phyloP scores from a whole-genome alignment of 2,329 filamentous ascomycete genomes.

The Sporothrix schenckii region DNA sequence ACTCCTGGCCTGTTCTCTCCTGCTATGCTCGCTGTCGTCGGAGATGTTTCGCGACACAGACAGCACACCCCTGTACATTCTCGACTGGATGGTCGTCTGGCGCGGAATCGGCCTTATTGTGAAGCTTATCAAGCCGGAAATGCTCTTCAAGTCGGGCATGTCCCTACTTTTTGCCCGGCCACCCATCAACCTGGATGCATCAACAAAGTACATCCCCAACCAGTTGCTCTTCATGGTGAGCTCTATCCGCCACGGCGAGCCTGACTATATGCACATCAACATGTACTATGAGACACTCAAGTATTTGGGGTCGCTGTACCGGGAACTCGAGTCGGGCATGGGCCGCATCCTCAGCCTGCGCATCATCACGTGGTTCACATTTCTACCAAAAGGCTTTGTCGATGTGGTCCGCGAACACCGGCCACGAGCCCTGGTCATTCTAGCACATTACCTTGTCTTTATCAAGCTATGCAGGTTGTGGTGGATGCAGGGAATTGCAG shows the following conservation, averaged over 20 bases:
- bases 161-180: conserved; percentile 55
- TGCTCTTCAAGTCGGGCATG: conserved; percentile 49
- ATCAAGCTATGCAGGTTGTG: conserved; percentile 52
- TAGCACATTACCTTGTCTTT: conserved; percentile 58
- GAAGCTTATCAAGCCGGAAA: conserved; percentile 43
- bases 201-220: conserved; percentile 50
- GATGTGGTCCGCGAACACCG: conserved; percentile 48
- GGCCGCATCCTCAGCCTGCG: conserved; percentile 52
- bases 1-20: conserved; percentile 55
- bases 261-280: conserved; percentile 47
- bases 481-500: conserved; percentile 55
- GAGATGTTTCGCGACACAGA: conserved; percentile 55
- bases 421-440: conserved; percentile 54
- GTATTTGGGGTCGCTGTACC: conserved; percentile 57
- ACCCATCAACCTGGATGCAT: conserved; percentile 50
- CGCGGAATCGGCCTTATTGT: conserved; percentile 56
- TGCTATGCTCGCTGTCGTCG: conserved; percentile 56
- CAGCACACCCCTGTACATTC: conserved; percentile 52
- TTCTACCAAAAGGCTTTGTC: conserved; percentile 51
- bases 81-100: conserved; percentile 62
- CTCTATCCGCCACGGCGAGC: conserved; percentile 49
- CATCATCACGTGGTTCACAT: conserved; percentile 58
- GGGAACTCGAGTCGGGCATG: conserved; percentile 50
- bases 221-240: conserved; percentile 55
- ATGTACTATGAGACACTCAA: conserved; percentile 53